Evolutionary conservation across 139 green algal species (phyloP), one percentile per base, ranked within the genome.

Genomic region (Haematococcus sp.): DNA sequence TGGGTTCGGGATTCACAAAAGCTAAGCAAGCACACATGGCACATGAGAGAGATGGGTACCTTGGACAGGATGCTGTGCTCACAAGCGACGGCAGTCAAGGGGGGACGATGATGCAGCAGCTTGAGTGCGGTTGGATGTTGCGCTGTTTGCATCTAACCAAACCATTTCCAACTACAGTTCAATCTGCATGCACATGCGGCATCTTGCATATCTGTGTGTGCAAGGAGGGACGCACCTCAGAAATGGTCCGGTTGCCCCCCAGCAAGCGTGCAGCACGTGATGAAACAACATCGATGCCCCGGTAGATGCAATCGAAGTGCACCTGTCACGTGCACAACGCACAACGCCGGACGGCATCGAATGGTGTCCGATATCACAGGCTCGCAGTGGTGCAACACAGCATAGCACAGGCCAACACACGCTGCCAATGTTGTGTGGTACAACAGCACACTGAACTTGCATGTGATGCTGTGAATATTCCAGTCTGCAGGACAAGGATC

Each of bases 251-350:
- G 83, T 98, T 98, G 70, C 90, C 94, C 1, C 94, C 93, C 23
- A 98, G 82, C 23, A 93, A 82, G 3, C 94, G 84, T 0, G 94
- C 90, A 33, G 83, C 81, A 27, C 93, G 79, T 55, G 76, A 92
- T 17, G 93, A 98, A 28, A 95, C 91, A 5, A 95, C 94, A 59
- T 94, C 86, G 3, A 98, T 86, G 58, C 88, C 88, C 11, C 84
- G 82, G 80, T 89, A 98, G 7, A 90, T 60, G 78, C 88, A 93
- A 64, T 98, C 94, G 84, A 91, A 98, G 81, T 98, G 94, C 1
- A 98, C 91, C 88, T 96, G 84, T 11, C 49, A 22, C 58, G 9
- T 49, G 17, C 32, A 54, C 5, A 66, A 27, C 25, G 25, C n/a
- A n/a, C n/a, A n/a, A n/a, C n/a, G 27, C 7, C 27, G 25, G 23